Evolutionary conservation across 371 early-diverging fungal species (phyloP).

Genomic region (Apophysomyces variabilis): DNA sequence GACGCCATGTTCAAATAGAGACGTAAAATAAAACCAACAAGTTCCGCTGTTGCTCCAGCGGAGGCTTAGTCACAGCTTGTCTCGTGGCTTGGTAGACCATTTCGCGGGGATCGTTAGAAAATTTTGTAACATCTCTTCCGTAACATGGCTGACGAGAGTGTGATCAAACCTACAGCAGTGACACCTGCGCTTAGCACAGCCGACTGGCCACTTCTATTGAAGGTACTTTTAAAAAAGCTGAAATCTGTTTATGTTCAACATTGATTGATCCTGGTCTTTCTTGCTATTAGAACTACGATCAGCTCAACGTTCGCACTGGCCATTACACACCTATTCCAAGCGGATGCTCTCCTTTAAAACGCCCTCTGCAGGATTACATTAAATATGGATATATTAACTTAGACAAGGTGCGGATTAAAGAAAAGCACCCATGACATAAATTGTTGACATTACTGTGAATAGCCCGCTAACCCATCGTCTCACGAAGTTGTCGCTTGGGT

Average conservation of each 20-base stretch:
- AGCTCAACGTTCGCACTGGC: constrained; percentile 96
- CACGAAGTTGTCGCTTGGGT: constrained; percentile 99
- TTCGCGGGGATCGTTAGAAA: background rate
- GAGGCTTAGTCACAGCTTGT: background rate
- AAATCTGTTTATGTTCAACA: constrained; percentile 1
- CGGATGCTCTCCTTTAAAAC: constrained; percentile 96
- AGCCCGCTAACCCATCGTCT: constrained; percentile 99
- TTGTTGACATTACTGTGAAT: constrained; percentile 58
- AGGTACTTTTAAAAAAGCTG: constrained; percentile 55
- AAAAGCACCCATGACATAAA: background rate
- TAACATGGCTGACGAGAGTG: constrained; percentile 39
- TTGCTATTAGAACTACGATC: constrained; percentile 90
- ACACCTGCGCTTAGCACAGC: constrained; percentile 91
- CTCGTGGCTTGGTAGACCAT: background rate
- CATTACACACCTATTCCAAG: constrained; percentile 98
- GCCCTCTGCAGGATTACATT: constrained; percentile 92
- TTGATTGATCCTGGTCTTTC: background rate
- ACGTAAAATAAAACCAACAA: no score
- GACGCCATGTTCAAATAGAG: no score
- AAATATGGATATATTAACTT: constrained; percentile 99
- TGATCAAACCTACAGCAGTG: constrained; percentile 76
- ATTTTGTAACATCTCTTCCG: background rate
- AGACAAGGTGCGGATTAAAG: constrained; percentile 43
- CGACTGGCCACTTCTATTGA: constrained; percentile 95
- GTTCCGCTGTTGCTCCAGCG: background rate